Base-by-base conservation (phyloP, 805 yeast species). In the Suhomyces prunicola region DNA sequence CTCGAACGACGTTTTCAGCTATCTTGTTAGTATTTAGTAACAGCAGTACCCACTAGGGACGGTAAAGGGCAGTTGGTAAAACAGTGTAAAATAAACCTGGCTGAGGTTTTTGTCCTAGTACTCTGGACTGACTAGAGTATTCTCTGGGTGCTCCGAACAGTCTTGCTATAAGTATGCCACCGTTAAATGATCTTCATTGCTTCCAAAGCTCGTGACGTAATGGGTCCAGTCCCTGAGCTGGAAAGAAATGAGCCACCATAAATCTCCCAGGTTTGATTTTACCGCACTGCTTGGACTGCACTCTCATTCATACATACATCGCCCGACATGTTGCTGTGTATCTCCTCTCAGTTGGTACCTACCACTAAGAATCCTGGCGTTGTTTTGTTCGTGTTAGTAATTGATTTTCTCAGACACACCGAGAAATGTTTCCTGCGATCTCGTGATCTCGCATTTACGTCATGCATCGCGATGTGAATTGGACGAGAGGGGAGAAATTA, bases 1-100 rank as follows among this genome's bases (percentile, higher is more conserved):
- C 55, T 87, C 93, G 62, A 90, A 82, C 41, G 89, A 70, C 15
- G 60, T 66, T 19, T 39, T 39, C 42, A 39, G 42, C 42, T 39
- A 19, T 39, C 12, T 36, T 17, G 42, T 39, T 39, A 39, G 42
- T 39, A 39, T 9, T 36, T 39, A 19, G 24, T 39, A 17, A 39
- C 36, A n/a, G 4, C 12, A 6, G 9, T n/a, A 7, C 13, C 35
- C 35, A 31, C 36, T 9, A 33, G 36, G 36, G 36, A n/a, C 17
- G 17, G 9, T 6, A n/a, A 6, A 33, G 17, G 36, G 17, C 36
- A 33, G 36, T 33, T 13, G 4, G 31, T 4, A 29, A 33, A 13
- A n/a, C 36, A 33, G 36, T 12, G 36, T 33, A 6, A 5, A 5
- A 31, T 13, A 13, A n/a, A 33, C 17, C 36, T 33, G 36, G 17